Evolutionary conservation across 2,329 filamentous ascomycete species (phyloP), one percentile per base, ranked within the genome.

Genomic region (Neocatenulostroma microsporum): DNA sequence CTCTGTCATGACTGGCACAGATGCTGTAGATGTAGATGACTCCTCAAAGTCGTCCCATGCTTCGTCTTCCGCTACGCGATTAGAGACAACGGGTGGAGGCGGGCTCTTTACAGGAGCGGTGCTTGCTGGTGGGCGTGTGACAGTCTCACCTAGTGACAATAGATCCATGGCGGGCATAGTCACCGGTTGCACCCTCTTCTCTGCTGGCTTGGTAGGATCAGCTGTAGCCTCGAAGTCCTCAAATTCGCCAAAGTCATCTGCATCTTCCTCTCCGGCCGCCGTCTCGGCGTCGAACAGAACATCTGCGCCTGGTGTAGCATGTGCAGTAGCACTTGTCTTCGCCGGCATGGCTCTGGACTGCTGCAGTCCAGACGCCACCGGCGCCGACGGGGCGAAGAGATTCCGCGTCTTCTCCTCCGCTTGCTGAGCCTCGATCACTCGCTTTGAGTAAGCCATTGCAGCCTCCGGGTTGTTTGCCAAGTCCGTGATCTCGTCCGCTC

Each of bases 31-130:
- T 8, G 13, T 18, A 6, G 28, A 31, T 17, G 50, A 39, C 14
- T 47, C 45, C 25, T 60, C 54, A 26, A 70, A 70, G 31, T 67
- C 64, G 34, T 68, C 67, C 67, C 68, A 70, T 5, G 49, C 47
- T 23, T 66, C 62, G 25, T 55, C 50, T 4, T 51, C 47, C 11
- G 29, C 34, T 25, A 24, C 30, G 18, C 24, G 9, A 11, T 23
- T 5, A 13, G 20, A 18, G 31, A 20, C 13, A 5, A 5, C 13
- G 9, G 29, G 12, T 6, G 11, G 11, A n/a, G 17, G 40, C 36
- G 25, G 15, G 49, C 47, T 24, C 46, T 46, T 33, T 39, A 30
- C 35, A 42, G 14, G 47, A n/a, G n/a, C n/a, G n/a, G n/a, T n/a
- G n/a, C n/a, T 15, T 24, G 9, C 20, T 11, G 21, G 9, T 15